A percentile compares a stretch with the other conserved stretches of the same genome.
Conservation (phyloP, 371 early-diverging fungal genomes). For the Rhizoclosmatium hyalinum region DNA sequence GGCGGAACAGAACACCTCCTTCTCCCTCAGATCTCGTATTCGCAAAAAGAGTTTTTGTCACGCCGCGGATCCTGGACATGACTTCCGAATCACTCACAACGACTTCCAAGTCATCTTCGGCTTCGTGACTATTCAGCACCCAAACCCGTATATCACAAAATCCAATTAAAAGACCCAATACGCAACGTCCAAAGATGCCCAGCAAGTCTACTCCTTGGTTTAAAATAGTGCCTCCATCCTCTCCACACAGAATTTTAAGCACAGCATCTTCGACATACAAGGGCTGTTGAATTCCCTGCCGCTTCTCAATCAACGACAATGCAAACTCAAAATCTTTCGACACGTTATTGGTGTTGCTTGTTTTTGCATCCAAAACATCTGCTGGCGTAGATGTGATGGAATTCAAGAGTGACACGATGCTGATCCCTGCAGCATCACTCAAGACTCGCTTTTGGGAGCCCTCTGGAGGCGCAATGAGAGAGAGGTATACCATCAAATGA, state of each 20-base stretch:
- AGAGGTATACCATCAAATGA: conserved; percentile 5
- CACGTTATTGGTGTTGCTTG: neutral
- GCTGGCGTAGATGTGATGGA: neutral
- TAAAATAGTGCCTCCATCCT: neutral
- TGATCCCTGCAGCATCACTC: conserved; percentile 6
- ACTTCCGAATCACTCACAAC: conserved; percentile 16
- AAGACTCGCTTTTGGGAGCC: conserved; percentile 1
- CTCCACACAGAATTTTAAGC: neutral
- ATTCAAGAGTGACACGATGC: conserved; percentile 2
- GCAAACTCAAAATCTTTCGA: conserved; percentile 6
- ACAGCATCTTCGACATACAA: conserved; percentile 4
- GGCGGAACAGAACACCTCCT: neutral
- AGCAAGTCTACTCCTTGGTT: neutral
- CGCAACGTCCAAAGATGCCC: neutral
- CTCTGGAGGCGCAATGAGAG: neutral
- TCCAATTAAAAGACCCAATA: conserved; percentile 6
- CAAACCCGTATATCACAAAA: conserved; percentile 11
- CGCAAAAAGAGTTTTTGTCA: neutral
- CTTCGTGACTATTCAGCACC: neutral
- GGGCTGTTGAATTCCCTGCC: neutral
- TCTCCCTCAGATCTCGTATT: neutral
- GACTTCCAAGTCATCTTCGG: conserved; percentile 2
- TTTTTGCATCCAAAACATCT: too few relatives aligned
- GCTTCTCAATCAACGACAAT: neutral
- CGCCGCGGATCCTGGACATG: neutral